phyloP scores from a whole-genome alignment of 768 basidiomycete species.

The Sarcodon aspratus region DNA sequence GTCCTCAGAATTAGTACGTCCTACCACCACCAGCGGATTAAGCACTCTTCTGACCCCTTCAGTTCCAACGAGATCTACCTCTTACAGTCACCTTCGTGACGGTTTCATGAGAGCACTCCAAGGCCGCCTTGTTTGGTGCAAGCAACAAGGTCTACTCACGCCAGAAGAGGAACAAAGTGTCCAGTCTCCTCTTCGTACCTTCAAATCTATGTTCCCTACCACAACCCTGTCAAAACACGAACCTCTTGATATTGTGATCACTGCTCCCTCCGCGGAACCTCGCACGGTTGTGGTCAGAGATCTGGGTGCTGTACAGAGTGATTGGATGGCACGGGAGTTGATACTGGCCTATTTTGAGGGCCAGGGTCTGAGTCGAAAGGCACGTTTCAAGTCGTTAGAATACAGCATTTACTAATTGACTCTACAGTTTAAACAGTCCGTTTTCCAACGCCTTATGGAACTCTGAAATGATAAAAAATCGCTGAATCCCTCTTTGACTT shows the following conservation, averaged over 20 bases:
- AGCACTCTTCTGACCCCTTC: neutral
- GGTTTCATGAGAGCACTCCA: constrained; percentile 72
- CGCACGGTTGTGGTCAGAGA: constrained; percentile 58
- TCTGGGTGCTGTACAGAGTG: constrained; percentile 57
- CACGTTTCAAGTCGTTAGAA: constrained; percentile 21
- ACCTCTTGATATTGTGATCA: constrained; percentile 58
- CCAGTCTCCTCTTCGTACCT: constrained; percentile 53
- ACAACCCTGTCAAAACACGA: constrained; percentile 48
- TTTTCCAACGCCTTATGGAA: constrained; percentile 22
- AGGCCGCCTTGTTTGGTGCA: constrained; percentile 40
- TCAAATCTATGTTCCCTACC: constrained; percentile 70
- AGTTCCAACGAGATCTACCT: constrained; percentile 78
- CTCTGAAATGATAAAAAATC: constrained; percentile 3
- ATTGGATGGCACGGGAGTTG: constrained; percentile 69
- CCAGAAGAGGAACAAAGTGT: constrained; percentile 46
- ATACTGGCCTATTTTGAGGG: constrained; percentile 68
- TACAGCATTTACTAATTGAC: neutral
- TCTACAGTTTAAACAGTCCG: constrained; percentile 38
- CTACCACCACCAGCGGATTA: neutral
- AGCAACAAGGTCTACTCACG: constrained; percentile 40
- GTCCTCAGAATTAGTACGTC: constrained; percentile 60
- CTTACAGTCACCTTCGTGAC: constrained; percentile 71
- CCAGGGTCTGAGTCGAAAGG: constrained; percentile 58
- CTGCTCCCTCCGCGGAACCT: constrained; percentile 38
- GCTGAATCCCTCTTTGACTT: no score